Conservation (phyloP, 805 yeast genomes). For the Saccharomycopsis oosterbeekiorum region DNA sequence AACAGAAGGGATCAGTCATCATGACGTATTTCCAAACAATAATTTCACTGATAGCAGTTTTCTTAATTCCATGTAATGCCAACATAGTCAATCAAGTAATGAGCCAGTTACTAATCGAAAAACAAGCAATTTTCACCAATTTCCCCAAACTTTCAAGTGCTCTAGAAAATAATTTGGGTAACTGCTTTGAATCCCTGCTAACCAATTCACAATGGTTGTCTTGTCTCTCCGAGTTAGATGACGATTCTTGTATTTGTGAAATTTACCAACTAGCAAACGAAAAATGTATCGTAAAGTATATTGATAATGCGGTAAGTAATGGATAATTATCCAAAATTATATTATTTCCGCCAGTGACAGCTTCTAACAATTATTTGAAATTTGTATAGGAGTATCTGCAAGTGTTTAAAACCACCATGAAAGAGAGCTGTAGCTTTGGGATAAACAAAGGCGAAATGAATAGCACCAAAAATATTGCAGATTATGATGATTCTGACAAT, state of each 20-base stretch:
- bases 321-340: not conserved
- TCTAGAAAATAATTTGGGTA: conserved; percentile 1
- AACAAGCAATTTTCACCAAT: not conserved
- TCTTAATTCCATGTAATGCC: not conserved
- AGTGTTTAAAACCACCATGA: not conserved
- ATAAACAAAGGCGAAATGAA: not conserved
- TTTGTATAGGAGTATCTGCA: not conserved
- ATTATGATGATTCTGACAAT: conserved; percentile 12
- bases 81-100: not conserved
- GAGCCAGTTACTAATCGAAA: not conserved
- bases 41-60: not conserved
- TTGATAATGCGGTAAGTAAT: conserved; percentile 2
- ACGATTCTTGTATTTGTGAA: conserved; percentile 12
- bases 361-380: not conserved
- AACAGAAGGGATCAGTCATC: not conserved
- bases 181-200: not conserved
- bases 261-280: conserved; percentile 6
- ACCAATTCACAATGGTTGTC: conserved; percentile 5
- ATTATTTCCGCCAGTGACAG: not conserved
- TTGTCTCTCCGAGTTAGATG: conserved; percentile 8
- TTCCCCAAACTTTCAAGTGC: not conserved
- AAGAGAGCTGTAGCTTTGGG: conserved; percentile 1
- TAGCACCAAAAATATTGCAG: conserved; percentile 2
- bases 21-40: not conserved
- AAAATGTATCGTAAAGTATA: conserved; percentile 5